Evolutionary conservation across 164 flowering plant species (phyloP).

Genomic region (Vitis riparia): DNA sequence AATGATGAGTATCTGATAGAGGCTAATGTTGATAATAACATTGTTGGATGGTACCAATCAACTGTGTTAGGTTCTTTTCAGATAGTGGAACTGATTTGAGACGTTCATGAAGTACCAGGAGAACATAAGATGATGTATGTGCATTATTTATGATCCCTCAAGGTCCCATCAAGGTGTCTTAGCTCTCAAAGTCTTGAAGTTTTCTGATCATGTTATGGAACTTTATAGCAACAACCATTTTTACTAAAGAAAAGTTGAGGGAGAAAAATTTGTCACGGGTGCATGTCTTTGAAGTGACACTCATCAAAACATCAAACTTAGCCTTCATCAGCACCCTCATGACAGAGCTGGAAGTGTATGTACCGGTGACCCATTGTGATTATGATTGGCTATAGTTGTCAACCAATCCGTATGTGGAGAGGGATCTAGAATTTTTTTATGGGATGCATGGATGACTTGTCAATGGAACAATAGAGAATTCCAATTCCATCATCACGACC

Average conservation of each 20-base stretch:
- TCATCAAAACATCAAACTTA: slow-evolving; percentile 94
- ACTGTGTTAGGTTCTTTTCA: slow-evolving; percentile 82
- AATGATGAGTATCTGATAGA: too few relatives aligned
- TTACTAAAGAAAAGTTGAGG: slow-evolving; percentile 88
- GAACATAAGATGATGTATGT: slow-evolving; percentile 91
- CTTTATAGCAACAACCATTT: slow-evolving; percentile 79
- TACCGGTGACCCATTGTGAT: slow-evolving; percentile 93
- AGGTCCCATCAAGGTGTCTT: slow-evolving; percentile 88
- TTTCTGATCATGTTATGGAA: slow-evolving; percentile 96
- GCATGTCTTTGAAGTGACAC: slow-evolving; percentile 97
- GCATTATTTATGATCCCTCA: slow-evolving; percentile 95
- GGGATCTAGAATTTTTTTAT: slow-evolving; percentile 86
- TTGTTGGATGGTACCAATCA: slow-evolving; percentile 71
- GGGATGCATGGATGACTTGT: slow-evolving; percentile 96
- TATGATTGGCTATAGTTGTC: slow-evolving; percentile 87
- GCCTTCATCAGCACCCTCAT: slow-evolving; percentile 92
- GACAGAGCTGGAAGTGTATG: slow-evolving; percentile 85
- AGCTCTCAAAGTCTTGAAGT: slow-evolving; percentile 94
- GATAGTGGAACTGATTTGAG: slow-evolving; percentile 83
- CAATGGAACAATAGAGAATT: slow-evolving; percentile 93
- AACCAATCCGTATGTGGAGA: slow-evolving; percentile 76
- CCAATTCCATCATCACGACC: slow-evolving; percentile 76
- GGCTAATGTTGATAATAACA: too few relatives aligned
- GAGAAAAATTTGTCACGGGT: slow-evolving; percentile 95
- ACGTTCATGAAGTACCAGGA: slow-evolving; percentile 99